These are phyloP conservation scores for Piper longum DNA, from an alignment of 164 flowering plant species.

Conservation along the genomic window DNA sequence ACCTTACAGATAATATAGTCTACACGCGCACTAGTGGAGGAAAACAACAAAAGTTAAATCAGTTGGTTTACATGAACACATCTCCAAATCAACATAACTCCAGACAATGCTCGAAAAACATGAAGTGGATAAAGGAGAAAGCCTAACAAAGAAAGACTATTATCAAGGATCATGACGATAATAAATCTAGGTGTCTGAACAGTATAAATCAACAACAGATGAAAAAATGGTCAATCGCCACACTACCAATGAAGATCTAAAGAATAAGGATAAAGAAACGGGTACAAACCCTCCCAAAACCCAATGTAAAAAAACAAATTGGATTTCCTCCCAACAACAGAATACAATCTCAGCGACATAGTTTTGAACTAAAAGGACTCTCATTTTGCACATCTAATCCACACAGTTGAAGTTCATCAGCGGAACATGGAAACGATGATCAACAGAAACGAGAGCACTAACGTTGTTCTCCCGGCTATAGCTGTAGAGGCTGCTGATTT, in stretches of 20 bases:
- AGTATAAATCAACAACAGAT: too few relatives aligned
- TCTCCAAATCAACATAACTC: too few relatives aligned
- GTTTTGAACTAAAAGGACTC: background rate
- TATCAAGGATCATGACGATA: too few relatives aligned
- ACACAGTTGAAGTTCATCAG: background rate
- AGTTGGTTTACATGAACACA: too few relatives aligned
- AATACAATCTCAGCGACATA: background rate
- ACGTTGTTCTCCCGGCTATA: slow-evolving; percentile 2
- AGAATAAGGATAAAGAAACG: background rate
- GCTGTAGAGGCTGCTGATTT: slow-evolving; percentile 25
- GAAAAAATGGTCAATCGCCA: background rate
- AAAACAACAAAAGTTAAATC: too few relatives aligned
- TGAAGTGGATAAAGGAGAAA: too few relatives aligned
- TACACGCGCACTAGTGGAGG: too few relatives aligned
- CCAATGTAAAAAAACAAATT: background rate
- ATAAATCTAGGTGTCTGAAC: too few relatives aligned
- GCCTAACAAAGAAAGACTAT: too few relatives aligned
- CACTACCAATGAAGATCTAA: background rate
- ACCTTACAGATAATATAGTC: too few relatives aligned
- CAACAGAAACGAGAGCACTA: background rate
- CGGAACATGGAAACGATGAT: slow-evolving; percentile 4
- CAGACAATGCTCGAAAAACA: too few relatives aligned
- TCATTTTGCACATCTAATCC: background rate
- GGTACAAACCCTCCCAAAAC: background rate
- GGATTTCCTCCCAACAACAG: background rate